These are phyloP conservation scores for Phycomyces blakesleeanus DNA, from an alignment of 192 early-diverging fungal genomes.

Conservation along the genomic window DNA sequence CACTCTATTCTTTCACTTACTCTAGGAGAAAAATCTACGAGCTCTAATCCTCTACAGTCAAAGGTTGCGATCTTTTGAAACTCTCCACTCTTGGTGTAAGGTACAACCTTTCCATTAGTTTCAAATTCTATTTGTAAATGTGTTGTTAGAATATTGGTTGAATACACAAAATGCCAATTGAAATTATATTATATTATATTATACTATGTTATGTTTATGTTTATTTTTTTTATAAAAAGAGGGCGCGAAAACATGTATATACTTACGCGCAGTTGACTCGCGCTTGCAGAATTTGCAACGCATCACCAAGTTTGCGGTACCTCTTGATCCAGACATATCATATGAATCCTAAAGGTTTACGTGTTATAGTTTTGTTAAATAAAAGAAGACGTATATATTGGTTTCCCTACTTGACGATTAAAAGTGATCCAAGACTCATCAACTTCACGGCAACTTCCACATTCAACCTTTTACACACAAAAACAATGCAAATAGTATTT, in stretches of 20 bases:
- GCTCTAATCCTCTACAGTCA: constrained; percentile 83
- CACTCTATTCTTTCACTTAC: constrained; percentile 17
- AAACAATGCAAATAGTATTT: neutral
- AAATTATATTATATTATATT: no score
- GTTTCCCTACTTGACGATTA: constrained; percentile 37
- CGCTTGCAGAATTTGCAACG: constrained; percentile 87
- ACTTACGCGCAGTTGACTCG: constrained; percentile 60
- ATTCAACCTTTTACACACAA: constrained; percentile 50
- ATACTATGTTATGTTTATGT: no score
- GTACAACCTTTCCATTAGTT: constrained; percentile 29
- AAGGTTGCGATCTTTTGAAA: constrained; percentile 62
- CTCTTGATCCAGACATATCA: constrained; percentile 68
- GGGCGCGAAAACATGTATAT: no score
- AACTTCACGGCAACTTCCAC: constrained; percentile 76
- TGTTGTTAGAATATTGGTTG: neutral
- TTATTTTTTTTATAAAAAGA: neutral
- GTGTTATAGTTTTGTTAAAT: constrained; percentile 9
- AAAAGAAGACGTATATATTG: neutral
- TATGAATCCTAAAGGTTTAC: constrained; percentile 43
- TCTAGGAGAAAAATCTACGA: constrained; percentile 69
- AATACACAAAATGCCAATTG: no score
- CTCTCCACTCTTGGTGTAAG: constrained; percentile 55
- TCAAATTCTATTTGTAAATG: constrained; percentile 22
- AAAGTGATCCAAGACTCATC: constrained; percentile 64
- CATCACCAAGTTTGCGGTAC: constrained; percentile 86